Evolutionary conservation across 306 rosid genomes (phyloP).

Genomic region (Crotalaria pallida): DNA sequence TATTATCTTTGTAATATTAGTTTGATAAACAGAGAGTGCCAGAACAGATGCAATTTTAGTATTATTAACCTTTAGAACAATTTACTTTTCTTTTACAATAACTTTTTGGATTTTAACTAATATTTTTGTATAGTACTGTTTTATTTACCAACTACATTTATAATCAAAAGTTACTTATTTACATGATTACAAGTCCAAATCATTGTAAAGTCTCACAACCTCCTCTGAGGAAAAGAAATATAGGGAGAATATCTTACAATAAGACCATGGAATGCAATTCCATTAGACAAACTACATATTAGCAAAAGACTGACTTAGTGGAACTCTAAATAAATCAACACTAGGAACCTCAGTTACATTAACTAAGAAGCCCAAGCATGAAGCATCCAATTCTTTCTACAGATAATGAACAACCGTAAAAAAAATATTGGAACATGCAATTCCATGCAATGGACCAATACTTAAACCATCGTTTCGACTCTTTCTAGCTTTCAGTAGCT

Average conservation of each 20-base stretch:
- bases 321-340: background rate
- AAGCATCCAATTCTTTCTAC: conserved; percentile 4
- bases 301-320: background rate
- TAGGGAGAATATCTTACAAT: background rate
- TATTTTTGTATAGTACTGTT: background rate
- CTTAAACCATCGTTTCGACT: background rate
- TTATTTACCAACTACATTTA: background rate
- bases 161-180: background rate
- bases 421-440: background rate
- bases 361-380: background rate
- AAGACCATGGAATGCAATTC: background rate
- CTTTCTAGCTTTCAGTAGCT: background rate
- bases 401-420: background rate
- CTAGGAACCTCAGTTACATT: background rate
- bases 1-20: background rate
- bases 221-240: background rate
- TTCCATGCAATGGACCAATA: background rate
- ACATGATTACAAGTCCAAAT: background rate
- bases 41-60: background rate
- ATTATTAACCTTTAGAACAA: background rate
- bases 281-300: background rate
- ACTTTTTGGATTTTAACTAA: background rate
- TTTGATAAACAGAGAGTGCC: background rate
- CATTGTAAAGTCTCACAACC: background rate
- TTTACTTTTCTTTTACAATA: background rate